phyloP scores from a whole-genome alignment of 2,329 filamentous ascomycete species.

The Venturia aucupariae region DNA sequence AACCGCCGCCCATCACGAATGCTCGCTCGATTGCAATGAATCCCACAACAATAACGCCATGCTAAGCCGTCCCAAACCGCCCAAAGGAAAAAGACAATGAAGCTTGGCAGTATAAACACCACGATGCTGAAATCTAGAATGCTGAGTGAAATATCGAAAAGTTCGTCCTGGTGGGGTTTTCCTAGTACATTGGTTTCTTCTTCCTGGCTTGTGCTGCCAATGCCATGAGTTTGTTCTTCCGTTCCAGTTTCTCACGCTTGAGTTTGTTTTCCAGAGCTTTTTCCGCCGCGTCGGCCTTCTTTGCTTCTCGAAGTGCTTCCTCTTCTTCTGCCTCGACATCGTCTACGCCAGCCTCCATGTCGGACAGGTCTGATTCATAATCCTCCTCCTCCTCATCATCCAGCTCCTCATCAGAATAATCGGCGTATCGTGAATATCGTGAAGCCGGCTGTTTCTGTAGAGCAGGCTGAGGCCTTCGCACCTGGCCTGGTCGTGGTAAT shows the following conservation, averaged over 20 bases:
- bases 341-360: conserved; percentile 69
- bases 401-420: background rate
- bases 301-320: conserved; percentile 51
- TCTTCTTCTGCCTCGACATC: conserved; percentile 67
- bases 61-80: background rate
- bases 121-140: conserved; percentile 4
- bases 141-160: background rate
- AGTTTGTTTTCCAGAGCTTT: conserved; percentile 52
- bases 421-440: conserved; percentile 7
- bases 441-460: background rate
- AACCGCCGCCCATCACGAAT: background rate
- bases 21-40: background rate
- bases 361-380: conserved; percentile 44
- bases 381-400: conserved; percentile 14
- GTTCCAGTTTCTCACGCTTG: conserved; percentile 40
- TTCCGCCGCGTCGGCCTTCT: conserved; percentile 58
- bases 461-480: background rate
- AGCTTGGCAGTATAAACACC: background rate
- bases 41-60: background rate
- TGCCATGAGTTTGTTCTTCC: conserved; percentile 25
- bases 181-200: conserved; percentile 11
- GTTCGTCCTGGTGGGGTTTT: background rate
- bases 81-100: background rate
- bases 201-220: conserved; percentile 16
- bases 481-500: conserved; percentile 10